Base-by-base conservation (phyloP, 1,139 yeast genomes). In the Zygotorulaspora mrakii region DNA sequence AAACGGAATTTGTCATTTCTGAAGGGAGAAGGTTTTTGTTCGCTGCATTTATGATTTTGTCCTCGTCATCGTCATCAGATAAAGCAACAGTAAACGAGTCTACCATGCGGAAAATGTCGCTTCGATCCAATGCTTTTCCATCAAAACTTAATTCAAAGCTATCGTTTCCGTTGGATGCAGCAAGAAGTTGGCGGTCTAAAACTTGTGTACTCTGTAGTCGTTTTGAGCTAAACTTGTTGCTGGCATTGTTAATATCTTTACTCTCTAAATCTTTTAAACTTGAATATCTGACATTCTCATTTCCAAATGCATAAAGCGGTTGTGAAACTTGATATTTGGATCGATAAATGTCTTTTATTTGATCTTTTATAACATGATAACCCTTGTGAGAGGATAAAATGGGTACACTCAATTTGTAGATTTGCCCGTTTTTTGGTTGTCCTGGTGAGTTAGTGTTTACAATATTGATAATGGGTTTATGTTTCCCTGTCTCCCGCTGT, bases 81-180 rank as follows among this genome's bases (percentile, higher is more conserved):
- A 54, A 45, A 2, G 59, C 60, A 10, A 57, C 49, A 31, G 59
- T 58, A 36, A 61, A 62, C 4, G 66, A 62, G 40, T 66, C 69
- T 8, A 66, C 67, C 51, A 66, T 56, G 29, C 65, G 60, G 32
- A 66, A 65, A 13, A 66, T 48, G 48, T 67, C 71, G 42, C 64
- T 64, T 39, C 60, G 61, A 48, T 66, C 67, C 59, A 67, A 53
- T 2, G 70, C 71, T 42, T 67, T 67, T 6, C 71, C 71, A 46
- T 67, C 71, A 40, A 67, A 67, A 50, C 70, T 65, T 35, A 67
- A 43, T 18, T 67, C 71, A 34, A 58, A 55, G 37, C 59, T 56
- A 25, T 59, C 62, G 32, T 59, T 55, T 25, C 30, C 31, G 12
- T 39, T 25, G 3, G 45, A 32, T 4, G 39, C 36, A 17, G 37